phyloP scores from a whole-genome alignment of 148 eudicot genomes.

The Gaultheria prostrata region DNA sequence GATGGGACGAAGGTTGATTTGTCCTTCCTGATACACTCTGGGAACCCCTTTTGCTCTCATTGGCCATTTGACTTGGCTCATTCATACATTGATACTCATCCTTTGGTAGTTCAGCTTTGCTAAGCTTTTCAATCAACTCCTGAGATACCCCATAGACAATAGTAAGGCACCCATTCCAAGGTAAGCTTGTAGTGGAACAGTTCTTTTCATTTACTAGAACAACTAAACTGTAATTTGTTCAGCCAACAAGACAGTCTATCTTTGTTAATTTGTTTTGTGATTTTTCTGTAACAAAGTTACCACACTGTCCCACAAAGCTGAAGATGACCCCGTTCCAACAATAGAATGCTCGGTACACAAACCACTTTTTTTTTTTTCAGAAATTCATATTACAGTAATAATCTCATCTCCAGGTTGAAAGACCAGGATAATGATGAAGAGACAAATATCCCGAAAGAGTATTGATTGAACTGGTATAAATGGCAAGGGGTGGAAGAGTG shows the following conservation, averaged over 20 bases:
- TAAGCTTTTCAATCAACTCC: slow-evolving; percentile 80
- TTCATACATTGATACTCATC: slow-evolving; percentile 75
- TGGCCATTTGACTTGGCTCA: slow-evolving; percentile 37
- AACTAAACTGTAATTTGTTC: background rate
- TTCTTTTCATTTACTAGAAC: background rate
- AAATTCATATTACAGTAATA: background rate
- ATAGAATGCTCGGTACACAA: background rate
- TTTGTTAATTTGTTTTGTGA: background rate
- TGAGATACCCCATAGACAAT: slow-evolving; percentile 26
- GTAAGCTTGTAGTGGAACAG: background rate
- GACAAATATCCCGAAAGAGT: background rate
- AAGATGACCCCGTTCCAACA: background rate
- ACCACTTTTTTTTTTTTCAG: background rate
- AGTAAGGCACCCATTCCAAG: background rate
- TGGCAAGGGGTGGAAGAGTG: background rate
- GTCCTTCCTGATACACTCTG: slow-evolving; percentile 34
- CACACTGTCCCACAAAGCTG: background rate
- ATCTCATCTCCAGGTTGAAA: background rate
- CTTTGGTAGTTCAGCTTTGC: slow-evolving; percentile 70
- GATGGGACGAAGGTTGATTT: slow-evolving; percentile 44
- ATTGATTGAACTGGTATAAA: background rate
- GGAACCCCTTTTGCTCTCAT: slow-evolving; percentile 24
- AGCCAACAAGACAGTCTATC: background rate
- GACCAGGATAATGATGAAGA: background rate
- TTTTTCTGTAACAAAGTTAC: background rate